phyloP scores from a whole-genome alignment of 176 grass and related monocot genomes.

The Cenchrus americanus region DNA sequence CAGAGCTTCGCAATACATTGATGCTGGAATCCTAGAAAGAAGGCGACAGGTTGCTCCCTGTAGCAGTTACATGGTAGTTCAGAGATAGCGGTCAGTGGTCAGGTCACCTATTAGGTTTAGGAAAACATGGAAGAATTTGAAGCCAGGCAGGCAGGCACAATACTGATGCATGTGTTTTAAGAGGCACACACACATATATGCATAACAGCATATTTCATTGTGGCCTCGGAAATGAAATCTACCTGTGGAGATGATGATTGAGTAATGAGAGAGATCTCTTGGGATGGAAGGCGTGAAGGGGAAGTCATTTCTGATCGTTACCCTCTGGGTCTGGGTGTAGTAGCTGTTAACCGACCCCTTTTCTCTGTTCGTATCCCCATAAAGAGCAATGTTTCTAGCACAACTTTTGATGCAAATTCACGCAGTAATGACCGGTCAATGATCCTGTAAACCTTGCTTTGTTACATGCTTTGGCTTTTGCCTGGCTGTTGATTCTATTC shows the following conservation, averaged over 20 bases:
- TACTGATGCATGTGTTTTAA: conserved; percentile 2
- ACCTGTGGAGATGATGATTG: conserved; percentile 21
- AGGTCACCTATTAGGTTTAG: not conserved
- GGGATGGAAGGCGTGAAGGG: conserved; percentile 55
- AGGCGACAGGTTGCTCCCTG: conserved; percentile 21
- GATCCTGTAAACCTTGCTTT: conserved; percentile 64
- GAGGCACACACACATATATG: not conserved
- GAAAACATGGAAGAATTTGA: conserved; percentile 1
- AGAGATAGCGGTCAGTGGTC: not conserved
- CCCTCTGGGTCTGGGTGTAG: not conserved
- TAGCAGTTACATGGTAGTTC: conserved; percentile 22
- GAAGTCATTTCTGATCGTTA: conserved; percentile 45
- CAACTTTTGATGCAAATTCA: conserved; percentile 88
- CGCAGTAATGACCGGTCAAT: conserved; percentile 78
- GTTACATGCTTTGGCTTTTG: conserved; percentile 59
- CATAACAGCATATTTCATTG: not conserved
- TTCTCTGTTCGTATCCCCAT: conserved; percentile 56
- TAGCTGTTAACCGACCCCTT: conserved; percentile 38
- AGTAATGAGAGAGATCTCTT: conserved; percentile 51
- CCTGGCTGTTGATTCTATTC: conserved; percentile 37
- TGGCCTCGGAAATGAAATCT: not conserved
- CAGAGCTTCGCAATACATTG: conserved; percentile 1
- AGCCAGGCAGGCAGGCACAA: not conserved
- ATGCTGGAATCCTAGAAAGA: conserved; percentile 46
- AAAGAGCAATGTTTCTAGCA: conserved; percentile 66